These are phyloP conservation scores for Aphanomyces astaci DNA, from an alignment of 352 stramenopile species.

Conservation along the genomic window DNA sequence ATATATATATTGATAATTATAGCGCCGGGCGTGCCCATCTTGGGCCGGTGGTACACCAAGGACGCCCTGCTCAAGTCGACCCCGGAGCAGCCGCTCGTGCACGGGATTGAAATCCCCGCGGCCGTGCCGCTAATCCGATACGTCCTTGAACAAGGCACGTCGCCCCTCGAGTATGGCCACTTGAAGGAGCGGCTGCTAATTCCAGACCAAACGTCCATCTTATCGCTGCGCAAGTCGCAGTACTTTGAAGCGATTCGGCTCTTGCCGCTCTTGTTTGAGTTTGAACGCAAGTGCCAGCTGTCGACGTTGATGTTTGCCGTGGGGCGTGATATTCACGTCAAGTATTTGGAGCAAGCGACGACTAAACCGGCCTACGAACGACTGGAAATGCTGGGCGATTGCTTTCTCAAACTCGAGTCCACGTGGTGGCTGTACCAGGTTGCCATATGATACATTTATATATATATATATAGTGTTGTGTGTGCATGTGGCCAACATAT, in stretches of 20 bases:
- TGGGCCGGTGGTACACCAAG: slow-evolving; percentile 65
- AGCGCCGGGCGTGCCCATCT: slow-evolving; percentile 55
- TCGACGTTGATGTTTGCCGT: slow-evolving; percentile 78
- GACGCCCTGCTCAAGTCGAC: slow-evolving; percentile 55
- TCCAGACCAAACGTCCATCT: slow-evolving; percentile 55
- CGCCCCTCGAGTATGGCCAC: slow-evolving; percentile 48
- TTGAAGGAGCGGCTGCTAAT: slow-evolving; percentile 75
- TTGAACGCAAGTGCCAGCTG: slow-evolving; percentile 83
- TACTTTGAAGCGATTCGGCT: slow-evolving; percentile 78
- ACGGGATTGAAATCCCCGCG: slow-evolving; percentile 59
- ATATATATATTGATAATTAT: too few species aligned
- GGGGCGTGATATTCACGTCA: slow-evolving; percentile 62
- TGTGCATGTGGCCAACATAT: too few species aligned
- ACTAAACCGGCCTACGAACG: slow-evolving; percentile 80
- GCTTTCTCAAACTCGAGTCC: slow-evolving; percentile 79
- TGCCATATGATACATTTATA: neutral
- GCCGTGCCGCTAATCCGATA: slow-evolving; percentile 76
- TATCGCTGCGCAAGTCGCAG: slow-evolving; percentile 54
- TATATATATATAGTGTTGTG: too few species aligned
- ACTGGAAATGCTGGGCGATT: slow-evolving; percentile 76
- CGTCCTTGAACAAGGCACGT: slow-evolving; percentile 71
- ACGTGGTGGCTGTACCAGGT: slow-evolving; percentile 76
- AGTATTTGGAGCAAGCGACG: slow-evolving; percentile 67
- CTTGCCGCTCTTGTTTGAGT: slow-evolving; percentile 79
- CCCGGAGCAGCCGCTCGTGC: slow-evolving; percentile 46